Conservation (phyloP, 2,329 filamentous ascomycete genomes). For the Nemania sp. region DNA sequence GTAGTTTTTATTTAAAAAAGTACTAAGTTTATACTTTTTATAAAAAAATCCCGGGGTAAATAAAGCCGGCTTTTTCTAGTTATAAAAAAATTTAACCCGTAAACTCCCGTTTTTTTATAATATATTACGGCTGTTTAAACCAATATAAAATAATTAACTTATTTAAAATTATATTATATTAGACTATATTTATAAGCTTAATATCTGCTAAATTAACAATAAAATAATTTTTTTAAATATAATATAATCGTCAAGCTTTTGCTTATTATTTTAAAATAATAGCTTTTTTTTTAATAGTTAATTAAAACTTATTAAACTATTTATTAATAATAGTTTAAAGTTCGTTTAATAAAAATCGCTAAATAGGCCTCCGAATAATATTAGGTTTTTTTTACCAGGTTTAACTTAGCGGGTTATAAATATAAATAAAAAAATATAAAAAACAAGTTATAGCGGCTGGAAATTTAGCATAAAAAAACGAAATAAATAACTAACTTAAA, state of each 20-base stretch:
- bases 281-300: not conserved
- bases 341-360: too few species aligned
- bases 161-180: slow-evolving; percentile 4
- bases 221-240: slow-evolving; percentile 12
- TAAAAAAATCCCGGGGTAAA: not conserved
- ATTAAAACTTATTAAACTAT: slow-evolving; percentile 2
- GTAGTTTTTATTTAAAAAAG: not conserved
- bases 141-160: not conserved
- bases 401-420: too few species aligned
- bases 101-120: not conserved
- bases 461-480: too few species aligned
- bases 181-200: not conserved
- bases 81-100: not conserved
- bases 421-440: too few species aligned
- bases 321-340: not conserved
- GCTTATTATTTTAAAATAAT: not conserved
- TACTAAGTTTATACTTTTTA: too few species aligned
- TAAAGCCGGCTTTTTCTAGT: not conserved
- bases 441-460: too few species aligned
- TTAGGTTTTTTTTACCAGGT: too few species aligned
- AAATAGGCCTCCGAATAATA: too few species aligned
- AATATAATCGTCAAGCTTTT: not conserved
- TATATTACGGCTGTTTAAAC: slow-evolving; percentile 6
- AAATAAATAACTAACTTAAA: not conserved
- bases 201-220: not conserved